Evolutionary conservation across 768 basidiomycete species (phyloP), one percentile per base, ranked within the genome.

Genomic region (Trametes punicea): DNA sequence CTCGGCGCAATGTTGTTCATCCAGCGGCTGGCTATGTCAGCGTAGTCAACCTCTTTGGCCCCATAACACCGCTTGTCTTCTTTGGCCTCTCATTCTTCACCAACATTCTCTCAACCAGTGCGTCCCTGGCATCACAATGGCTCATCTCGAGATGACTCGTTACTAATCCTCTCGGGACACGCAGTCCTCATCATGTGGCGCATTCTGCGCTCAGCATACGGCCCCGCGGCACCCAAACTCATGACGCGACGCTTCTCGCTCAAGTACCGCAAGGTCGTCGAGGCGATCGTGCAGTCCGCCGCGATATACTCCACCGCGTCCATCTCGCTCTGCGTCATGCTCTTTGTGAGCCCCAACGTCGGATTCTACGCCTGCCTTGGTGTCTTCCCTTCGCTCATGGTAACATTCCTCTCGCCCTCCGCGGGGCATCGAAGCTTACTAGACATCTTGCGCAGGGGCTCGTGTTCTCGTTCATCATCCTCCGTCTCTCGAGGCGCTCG

Each of bases 211-310:
- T 36, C 34, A 36, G 34, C 34, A 36, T 36, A 36, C 15, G 34
- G 34, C 13, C n/a, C 42, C 11, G 42, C 42, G 11, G 23, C 42
- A 25, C 34, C 34, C 8, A 36, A 36, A 15, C 34, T 36, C 34
- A 36, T 36, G 34, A 15, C 34, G 15, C 34, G 34, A 36, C 34
- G 34, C 8, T 36, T 36, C 34, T 15, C 34, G 8, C 34, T 36
- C 8, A 36, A 36, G 34, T 39, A 55, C 18, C 46, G 45, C 36
- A 46, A 40, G 21, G 46, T 56, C 23, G 20, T 49, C 13, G 40
- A 42, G 16, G 47, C 55, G 30, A 49, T 56, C 38, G 39, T 56
- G 9, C 46, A 56, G 47, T 56, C 55, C 10, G 55, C 55, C 5
- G 46, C 47, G 4, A 31, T 56, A 3, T 56, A 56, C 47, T 49